These are phyloP conservation scores for Corylus avellana DNA, from an alignment of 306 rosid genomes.

Conservation along the genomic window DNA sequence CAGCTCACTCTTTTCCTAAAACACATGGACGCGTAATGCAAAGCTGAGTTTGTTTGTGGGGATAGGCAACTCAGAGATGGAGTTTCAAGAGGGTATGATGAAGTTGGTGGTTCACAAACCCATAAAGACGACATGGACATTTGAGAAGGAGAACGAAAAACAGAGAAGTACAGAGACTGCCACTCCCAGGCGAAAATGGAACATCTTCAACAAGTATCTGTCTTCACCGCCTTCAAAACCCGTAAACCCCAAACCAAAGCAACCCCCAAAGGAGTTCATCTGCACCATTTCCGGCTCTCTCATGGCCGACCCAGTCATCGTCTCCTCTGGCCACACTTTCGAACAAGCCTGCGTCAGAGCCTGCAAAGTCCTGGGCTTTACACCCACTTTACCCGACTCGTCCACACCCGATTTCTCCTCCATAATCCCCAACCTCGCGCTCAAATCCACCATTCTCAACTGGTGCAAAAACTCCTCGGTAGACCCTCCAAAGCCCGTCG, in stretches of 20 bases:
- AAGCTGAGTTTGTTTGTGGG: background rate
- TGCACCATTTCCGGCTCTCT: conserved; percentile 73
- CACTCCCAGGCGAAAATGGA: conserved; percentile 63
- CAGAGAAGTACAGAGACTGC: conserved; percentile 17
- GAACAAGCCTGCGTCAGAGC: conserved; percentile 60
- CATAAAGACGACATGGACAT: conserved; percentile 24
- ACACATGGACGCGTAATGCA: conserved; percentile 15
- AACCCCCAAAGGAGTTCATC: conserved; percentile 69
- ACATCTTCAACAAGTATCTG: conserved; percentile 46
- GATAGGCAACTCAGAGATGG: conserved; percentile 34
- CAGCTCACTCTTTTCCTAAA: background rate
- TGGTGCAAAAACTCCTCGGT: conserved; percentile 55
- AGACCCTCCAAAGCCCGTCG: conserved; percentile 40
- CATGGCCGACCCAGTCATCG: conserved; percentile 90
- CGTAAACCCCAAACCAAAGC: conserved; percentile 21
- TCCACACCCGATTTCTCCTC: conserved; percentile 74
- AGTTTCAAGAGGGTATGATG: conserved; percentile 56
- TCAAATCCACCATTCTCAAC: conserved; percentile 68
- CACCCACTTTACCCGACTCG: conserved; percentile 53
- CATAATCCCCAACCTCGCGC: conserved; percentile 76
- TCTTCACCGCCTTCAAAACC: conserved; percentile 36
- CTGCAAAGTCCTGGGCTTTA: conserved; percentile 54
- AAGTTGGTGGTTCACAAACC: conserved; percentile 41
- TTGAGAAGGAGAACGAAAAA: conserved; percentile 12
- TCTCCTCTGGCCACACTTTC: conserved; percentile 89